Evolutionary conservation across 768 basidiomycete species (phyloP), one percentile per base, ranked within the genome.

Genomic region (Kwoniella sp.): DNA sequence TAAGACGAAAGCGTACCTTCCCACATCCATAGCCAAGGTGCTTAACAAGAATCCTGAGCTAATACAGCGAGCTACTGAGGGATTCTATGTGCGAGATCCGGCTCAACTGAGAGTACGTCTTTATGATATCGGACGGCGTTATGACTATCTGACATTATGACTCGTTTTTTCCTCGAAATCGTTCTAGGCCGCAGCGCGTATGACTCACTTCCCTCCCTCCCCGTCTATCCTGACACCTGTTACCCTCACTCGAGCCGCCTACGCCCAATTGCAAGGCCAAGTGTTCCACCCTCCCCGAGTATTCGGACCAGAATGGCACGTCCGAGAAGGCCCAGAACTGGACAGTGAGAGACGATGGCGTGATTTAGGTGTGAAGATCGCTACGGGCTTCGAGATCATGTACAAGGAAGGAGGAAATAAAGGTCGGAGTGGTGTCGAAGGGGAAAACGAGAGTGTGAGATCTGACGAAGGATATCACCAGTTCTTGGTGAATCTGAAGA

Each of bases 341-440:
- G 86, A 85, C 1, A 80, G 82, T 46, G 87, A 90, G 68, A 86
- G 87, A 86, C 85, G 88, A 69, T 87, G 90, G 88, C 84, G 86
- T 61, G 90, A 92, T 79, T 78, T 91, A 27, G 95, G 95, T 8
- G 90, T 97, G 88, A 98, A 98, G 83, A 87, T 98, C 89, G 88
- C 92, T 1, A 91, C 91, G 67, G 96, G 96, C 1, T 97, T 97
- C 66, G 96, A 99, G 82, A 99, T 98, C 85, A 84, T 96, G 44
- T 97, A 90, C 77, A 88, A 90, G 76, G 92, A 92, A 76, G 82
- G 84, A 51, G 85, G 86, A 46, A 80, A 81, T 60, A 83, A 71
- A 25, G 65, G 68, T 22, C 44, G 71, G 36, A 55, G 61, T 49
- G 74, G 83, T 44, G 81, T 77, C 80, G 52, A 46, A 21, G 25